Conservation (phyloP, 768 basidiomycete species). For the Porpolomopsis calyptriformis region DNA sequence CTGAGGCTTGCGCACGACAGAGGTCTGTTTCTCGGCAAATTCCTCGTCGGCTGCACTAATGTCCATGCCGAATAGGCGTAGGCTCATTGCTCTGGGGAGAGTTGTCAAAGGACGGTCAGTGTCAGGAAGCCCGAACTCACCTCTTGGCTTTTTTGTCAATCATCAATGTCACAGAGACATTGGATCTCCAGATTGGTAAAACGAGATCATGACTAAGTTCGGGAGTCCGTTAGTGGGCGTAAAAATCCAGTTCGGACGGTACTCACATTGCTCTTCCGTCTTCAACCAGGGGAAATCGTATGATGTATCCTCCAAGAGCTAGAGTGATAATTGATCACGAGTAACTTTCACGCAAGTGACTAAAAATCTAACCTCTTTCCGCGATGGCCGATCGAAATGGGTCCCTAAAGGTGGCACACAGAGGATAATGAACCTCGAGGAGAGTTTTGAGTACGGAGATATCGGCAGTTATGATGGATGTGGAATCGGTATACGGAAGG, state of each 20-base stretch:
- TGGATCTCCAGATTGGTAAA: constrained; percentile 96
- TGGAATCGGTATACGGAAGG: constrained; percentile 67
- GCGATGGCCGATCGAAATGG: constrained; percentile 47
- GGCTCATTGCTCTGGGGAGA: constrained; percentile 62
- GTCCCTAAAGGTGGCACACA: constrained; percentile 51
- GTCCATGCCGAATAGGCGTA: constrained; percentile 77
- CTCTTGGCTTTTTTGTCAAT: constrained; percentile 95
- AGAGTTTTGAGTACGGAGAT: constrained; percentile 51
- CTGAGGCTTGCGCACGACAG: too few relatives aligned
- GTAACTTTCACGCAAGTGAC: constrained; percentile 1
- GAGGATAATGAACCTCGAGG: constrained; percentile 71
- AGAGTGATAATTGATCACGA: not conserved
- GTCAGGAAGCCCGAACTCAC: constrained; percentile 28
- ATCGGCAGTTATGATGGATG: constrained; percentile 49
- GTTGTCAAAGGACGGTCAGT: constrained; percentile 1
- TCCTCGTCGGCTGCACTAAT: constrained; percentile 50
- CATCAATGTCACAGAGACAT: constrained; percentile 80
- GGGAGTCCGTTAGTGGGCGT: constrained; percentile 9
- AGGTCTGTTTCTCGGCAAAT: too few relatives aligned
- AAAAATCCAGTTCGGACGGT: too few relatives aligned
- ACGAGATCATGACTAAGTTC: constrained; percentile 71
- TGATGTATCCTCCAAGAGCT: constrained; percentile 66
- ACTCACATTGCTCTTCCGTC: constrained; percentile 37
- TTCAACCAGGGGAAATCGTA: constrained; percentile 49
- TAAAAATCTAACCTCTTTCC: constrained; percentile 37